Base-by-base conservation (phyloP, 768 basidiomycete genomes). In the Rhodotorula babjevae region DNA sequence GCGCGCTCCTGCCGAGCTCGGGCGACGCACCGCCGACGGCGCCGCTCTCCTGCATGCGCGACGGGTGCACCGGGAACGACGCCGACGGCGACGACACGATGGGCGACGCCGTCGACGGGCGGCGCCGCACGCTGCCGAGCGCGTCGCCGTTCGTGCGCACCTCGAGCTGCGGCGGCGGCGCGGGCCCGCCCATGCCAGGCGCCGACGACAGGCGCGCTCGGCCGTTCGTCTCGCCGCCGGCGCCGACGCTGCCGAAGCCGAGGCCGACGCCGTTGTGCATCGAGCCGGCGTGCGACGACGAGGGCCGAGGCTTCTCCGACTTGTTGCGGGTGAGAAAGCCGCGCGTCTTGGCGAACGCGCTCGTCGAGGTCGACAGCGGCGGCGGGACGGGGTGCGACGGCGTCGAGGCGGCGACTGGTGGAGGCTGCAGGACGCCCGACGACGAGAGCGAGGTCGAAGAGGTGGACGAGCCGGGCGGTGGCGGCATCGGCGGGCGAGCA, bases 331-430 rank as follows among this genome's bases (percentile, higher is more conserved):
- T 31, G n/a, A 67, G 66, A 59, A 67, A 67, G 29, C 40, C 23
- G 18, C 58, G 58, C 31, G 59, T 61, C 42, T 42, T 40, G 59
- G 65, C 58, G 57, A 72, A 52, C 57, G 68, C 46, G 61, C 65
- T 42, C 3, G 74, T 59, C 31, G 66, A 50, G 2, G 47, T 14
- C 12, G 47, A 18, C 2, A 52, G 15, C 5, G 63, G 15, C 3
- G 36, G 23, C 23, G 63, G 12, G 65, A 19, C 46, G 16, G 56
- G 15, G 8, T 65, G 21, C 36, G 36, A 36, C 36, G n/a, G 56
- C 47, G 47, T 49, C 19, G 47, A 36, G 3, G 55, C n/a, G 19
- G 27, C 1, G 2, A 31, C 56, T 5, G 55, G 55, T 12, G 42
- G 70, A 23, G 61, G n/a, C 11, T 47, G 36, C 31, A 66, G n/a